Conservation (phyloP, 805 yeast species). For the Henningerozyma blattae region DNA sequence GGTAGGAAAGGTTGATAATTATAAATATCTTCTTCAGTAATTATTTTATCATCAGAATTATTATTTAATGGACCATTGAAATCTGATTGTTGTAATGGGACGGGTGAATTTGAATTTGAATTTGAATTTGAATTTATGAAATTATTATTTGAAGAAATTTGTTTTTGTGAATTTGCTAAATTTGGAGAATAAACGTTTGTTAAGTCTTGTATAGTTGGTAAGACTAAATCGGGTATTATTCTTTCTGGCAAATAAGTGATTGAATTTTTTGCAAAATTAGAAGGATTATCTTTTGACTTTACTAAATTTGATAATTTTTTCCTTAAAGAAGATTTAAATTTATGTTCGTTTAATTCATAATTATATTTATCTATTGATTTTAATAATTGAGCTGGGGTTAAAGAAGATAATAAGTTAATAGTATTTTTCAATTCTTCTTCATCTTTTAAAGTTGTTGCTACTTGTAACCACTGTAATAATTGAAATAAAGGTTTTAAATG, state of each 20-base stretch:
- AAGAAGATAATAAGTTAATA: slow-evolving; percentile 36
- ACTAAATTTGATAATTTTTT: slow-evolving; percentile 17
- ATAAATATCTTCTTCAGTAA: slow-evolving; percentile 34
- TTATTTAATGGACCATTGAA: too few species aligned
- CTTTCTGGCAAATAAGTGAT: slow-evolving; percentile 35
- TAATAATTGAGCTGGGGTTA: slow-evolving; percentile 60
- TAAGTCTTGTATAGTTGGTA: slow-evolving; percentile 68
- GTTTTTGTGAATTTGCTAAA: too few species aligned
- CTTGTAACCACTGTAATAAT: slow-evolving; percentile 82
- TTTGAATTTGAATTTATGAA: too few species aligned
- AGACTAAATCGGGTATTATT: slow-evolving; percentile 38
- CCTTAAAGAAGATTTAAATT: slow-evolving; percentile 42
- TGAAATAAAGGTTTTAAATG: slow-evolving; percentile 68
- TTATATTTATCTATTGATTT: slow-evolving; percentile 65
- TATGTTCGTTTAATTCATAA: slow-evolving; percentile 72
- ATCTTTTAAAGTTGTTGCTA: slow-evolving; percentile 57
- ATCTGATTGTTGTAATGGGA: too few species aligned
- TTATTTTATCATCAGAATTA: neutral
- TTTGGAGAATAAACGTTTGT: slow-evolving; percentile 52
- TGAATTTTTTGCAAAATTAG: neutral
- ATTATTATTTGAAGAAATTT: neutral
- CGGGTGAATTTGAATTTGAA: too few species aligned
- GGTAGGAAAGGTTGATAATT: slow-evolving; percentile 65
- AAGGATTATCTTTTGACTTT: slow-evolving; percentile 8
- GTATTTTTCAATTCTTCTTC: slow-evolving; percentile 52